Base-by-base conservation (phyloP, 2,329 filamentous ascomycete genomes). In the Fusarium protoensiforme region DNA sequence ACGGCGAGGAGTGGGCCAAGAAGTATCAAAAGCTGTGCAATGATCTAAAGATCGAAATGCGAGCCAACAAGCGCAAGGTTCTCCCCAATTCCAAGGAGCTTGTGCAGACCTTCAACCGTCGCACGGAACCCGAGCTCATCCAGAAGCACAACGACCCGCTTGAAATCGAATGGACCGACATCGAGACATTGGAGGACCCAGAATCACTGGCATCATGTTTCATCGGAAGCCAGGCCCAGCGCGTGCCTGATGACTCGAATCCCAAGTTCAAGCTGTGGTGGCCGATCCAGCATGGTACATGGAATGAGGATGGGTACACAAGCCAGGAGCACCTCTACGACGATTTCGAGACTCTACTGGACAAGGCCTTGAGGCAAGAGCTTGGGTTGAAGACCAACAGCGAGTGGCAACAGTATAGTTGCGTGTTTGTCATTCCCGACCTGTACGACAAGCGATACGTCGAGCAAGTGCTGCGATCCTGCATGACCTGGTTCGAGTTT, bases 31-130 rank as follows among this genome's bases (percentile, higher is more conserved):
- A 92, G 79, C 93, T 96, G 92, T 94, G 91, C 68, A 91, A 92
- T 62, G 95, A 98, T 51, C 90, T 99, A 69, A 98, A 97, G 83
- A 85, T 92, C 3, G 93, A 94, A 60, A 97, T 98, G 94, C 92
- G 96, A 70, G 90, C 91, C 75, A 98, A 98, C 84, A 98, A 98
- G 87, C 92, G 94, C 80, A 93, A 97, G 81, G 95, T 98, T 18
- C 85, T 98, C 58, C 96, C 96, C n/a, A 98, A 98, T 80, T 98
- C 95, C 0, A 97, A 98, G 82, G 96, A 99, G 79, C 87, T 98
- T 67, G 96, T 98, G 2, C 91, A 95, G 73, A 98, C 98, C 80
- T 98, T 94, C 87, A 99, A 99, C 82, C 91, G 93, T 61, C 90
- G 94, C 56, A 93, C 92, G 1, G 91, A 93, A 36, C 92, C 94